These are phyloP conservation scores for Adansonia madagascariensis DNA, from an alignment of 441 rosid species.

Conservation along the genomic window DNA sequence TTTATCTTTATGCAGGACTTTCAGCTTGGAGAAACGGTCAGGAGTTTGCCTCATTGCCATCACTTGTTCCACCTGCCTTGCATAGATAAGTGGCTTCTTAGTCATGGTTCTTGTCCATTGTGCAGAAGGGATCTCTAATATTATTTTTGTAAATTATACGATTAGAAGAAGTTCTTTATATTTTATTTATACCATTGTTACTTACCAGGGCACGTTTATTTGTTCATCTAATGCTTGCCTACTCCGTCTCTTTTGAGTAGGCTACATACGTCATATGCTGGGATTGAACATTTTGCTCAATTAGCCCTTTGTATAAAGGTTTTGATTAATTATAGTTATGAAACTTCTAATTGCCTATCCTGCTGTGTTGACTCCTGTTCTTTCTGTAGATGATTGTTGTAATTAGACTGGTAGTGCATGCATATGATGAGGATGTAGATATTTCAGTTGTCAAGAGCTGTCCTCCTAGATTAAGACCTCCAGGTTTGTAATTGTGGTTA, in stretches of 20 bases:
- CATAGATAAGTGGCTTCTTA: conserved; percentile 91
- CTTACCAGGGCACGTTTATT: conserved; percentile 31
- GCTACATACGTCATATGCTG: conserved; percentile 11
- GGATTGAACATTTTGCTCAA: conserved; percentile 31
- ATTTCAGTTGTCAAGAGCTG: not conserved
- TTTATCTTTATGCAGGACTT: conserved; percentile 67
- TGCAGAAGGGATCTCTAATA: conserved; percentile 84
- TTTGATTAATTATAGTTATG: conserved; percentile 27
- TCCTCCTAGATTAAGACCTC: not conserved
- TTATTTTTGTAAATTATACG: conserved; percentile 34
- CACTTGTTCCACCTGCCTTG: conserved; percentile 96
- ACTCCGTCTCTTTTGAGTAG: conserved; percentile 24
- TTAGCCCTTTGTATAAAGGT: conserved; percentile 39
- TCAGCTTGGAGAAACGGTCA: conserved; percentile 79
- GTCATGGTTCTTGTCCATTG: conserved; percentile 87
- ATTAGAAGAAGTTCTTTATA: conserved; percentile 28
- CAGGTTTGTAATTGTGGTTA: not conserved
- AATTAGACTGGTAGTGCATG: not conserved
- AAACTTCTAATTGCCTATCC: conserved; percentile 1
- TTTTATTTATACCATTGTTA: conserved; percentile 26
- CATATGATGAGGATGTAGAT: not conserved
- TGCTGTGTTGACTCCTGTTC: conserved; percentile 5
- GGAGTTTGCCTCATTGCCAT: conserved; percentile 90
- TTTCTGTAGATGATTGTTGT: not conserved
- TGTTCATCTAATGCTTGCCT: conserved; percentile 28